Evolutionary conservation across 805 yeast genomes (phyloP), one percentile per base, ranked within the genome.

Genomic region (Saturnispora mendoncae): DNA sequence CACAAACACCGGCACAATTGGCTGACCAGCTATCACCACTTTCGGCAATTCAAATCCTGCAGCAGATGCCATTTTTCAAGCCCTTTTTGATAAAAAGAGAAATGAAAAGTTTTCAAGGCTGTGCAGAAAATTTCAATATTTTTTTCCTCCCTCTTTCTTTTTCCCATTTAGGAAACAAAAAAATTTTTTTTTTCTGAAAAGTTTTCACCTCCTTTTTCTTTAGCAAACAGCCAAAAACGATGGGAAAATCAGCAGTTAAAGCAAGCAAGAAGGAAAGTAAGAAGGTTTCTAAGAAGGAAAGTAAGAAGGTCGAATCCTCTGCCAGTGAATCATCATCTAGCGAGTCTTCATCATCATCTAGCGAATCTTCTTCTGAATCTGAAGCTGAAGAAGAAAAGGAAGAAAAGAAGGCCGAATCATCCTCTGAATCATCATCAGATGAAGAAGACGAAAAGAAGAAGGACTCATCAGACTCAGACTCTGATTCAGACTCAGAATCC

Each of bases 11-110:
- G 92, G 88, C 15, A 78, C 71, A 19, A 86, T 66, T 32, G 80
- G 72, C 51, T 86, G 95, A 0, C 96, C 95, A 1, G 96, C 95
- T n/a, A 79, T 67, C 2, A 72, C 84, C 28, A 57, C 56, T 25
- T 65, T 61, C 17, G 80, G 79, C n/a, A 39, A 19, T n/a, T 31
- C 23, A 18, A 25, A 12, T 14, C 23, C 7, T 12, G n/a, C 21
- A 14, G 23, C n/a, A 19, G 20, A 20, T 5, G 13, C n/a, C 18
- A 23, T 9, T 9, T 18, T 8, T 23, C 20, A 4, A 14, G 6
- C 13, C 7, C 5, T 17, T 29, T 5, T 6, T 6, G 24, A 33
- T 5, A 17, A 24, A 33, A 14, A 18, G 7, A 4, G 21, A 35
- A 13, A 23, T 24, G n/a, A n/a, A 8, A 15, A 31, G 10, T 24